Conservation (phyloP, 1,284 basidiomycete species). For the Macrocystidia cucumis region DNA sequence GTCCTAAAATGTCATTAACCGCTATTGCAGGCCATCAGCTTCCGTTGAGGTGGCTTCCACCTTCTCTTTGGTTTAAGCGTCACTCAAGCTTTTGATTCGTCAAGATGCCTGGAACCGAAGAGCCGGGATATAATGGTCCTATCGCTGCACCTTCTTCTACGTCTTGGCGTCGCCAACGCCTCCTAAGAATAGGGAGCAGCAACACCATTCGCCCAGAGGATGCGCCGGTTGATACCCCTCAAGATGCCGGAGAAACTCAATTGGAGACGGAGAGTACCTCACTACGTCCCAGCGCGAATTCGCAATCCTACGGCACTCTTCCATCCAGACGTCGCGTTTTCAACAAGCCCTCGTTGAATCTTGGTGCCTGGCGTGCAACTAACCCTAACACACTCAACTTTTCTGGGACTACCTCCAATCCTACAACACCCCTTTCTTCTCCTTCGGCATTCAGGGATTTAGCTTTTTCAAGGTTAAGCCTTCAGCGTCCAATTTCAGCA, state of each 20-base stretch:
- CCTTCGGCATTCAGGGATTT: constrained; percentile 30
- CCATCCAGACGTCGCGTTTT: constrained; percentile 21
- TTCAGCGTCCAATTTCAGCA: constrained; percentile 59
- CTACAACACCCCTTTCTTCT: constrained; percentile 18
- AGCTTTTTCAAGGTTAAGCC: constrained; percentile 28
- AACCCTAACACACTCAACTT: constrained; percentile 27
- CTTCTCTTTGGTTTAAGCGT: no score
- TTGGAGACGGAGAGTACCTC: constrained; percentile 15
- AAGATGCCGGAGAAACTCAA: neutral
- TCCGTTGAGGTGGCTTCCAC: no score
- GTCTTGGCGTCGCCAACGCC: constrained; percentile 43
- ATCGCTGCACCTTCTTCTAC: constrained; percentile 29
- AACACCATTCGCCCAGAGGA: constrained; percentile 12
- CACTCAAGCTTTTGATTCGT: no score
- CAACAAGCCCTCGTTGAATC: constrained; percentile 20
- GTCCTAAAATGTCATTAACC: no score
- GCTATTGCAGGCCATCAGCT: no score
- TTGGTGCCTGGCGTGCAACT: constrained; percentile 24
- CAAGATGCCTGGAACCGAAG: no score
- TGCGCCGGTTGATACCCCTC: constrained; percentile 1
- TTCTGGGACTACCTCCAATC: constrained; percentile 23
- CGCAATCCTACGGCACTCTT: constrained; percentile 43
- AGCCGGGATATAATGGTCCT: no score
- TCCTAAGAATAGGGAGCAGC: constrained; percentile 39
- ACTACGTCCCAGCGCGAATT: constrained; percentile 14